Percentiles rank a stretch among this genome's conserved stretches.
Conservation (phyloP, 2,329 filamentous ascomycete species). For the Cordyceps cateniannulata region DNA sequence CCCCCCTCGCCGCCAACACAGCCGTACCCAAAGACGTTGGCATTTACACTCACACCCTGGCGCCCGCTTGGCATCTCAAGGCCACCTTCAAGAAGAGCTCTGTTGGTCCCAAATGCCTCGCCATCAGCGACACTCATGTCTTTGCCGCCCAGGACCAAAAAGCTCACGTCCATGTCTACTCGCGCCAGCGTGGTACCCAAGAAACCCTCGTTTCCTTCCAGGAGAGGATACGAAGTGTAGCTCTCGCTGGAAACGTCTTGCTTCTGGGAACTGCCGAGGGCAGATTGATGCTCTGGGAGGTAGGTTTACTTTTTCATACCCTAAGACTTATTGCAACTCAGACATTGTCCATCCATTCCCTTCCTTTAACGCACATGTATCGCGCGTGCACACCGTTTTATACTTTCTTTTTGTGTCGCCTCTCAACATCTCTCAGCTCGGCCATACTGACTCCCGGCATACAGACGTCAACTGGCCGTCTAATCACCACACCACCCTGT, state of each 20-base stretch:
- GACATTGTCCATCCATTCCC: not conserved
- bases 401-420: not conserved
- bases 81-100: conserved; percentile 88
- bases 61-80: conserved; percentile 69
- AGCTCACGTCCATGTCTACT: conserved; percentile 90
- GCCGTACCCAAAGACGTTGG: conserved; percentile 71
- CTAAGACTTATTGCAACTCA: not conserved
- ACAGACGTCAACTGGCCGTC: conserved; percentile 67
- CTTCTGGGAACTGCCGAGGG: conserved; percentile 79
- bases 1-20: conserved; percentile 54
- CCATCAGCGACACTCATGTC: conserved; percentile 73
- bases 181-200: conserved; percentile 72
- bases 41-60: conserved; percentile 78
- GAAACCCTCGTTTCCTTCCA: conserved; percentile 84
- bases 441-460: not conserved
- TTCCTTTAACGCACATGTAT: not conserved
- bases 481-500: conserved; percentile 67
- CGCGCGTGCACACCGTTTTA: not conserved
- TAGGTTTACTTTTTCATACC: conserved; percentile 33
- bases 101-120: conserved; percentile 69
- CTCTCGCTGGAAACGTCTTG: conserved; percentile 65
- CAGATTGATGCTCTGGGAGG: conserved; percentile 88
- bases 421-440: not conserved
- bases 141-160: conserved; percentile 91
- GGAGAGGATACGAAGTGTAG: conserved; percentile 75